Base-by-base conservation (phyloP, 129 eudicot genomes). In the Gnaphalium uliginosum region DNA sequence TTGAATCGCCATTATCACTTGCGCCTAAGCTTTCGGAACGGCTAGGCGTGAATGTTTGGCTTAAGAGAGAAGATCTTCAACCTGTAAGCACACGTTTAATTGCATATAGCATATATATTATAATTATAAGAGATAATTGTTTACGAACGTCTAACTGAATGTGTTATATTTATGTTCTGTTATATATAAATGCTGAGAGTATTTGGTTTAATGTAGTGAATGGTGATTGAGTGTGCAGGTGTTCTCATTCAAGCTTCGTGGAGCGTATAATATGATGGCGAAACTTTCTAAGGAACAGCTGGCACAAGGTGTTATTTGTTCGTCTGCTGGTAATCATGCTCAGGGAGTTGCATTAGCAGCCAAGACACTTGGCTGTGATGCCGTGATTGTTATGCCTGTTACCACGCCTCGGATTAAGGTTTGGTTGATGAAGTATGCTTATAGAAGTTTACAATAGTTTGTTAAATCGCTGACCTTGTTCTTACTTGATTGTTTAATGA, bases 201-300 rank as follows among this genome's bases (percentile, higher is more conserved):
- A 22, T 71, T 10, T 24, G 32, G 22, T 24, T 68, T 77, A 41
- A 26, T 43, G 21, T 41, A 65, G 24, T 22, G 50, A 25, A 19
- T 54, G 48, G 19, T 75, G 2, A 61, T 37, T 43, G 37, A 41
- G 41, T 8, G 57, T 76, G 67, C 68, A 94, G 99, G 99, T 94
- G 24, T 94, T 94, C 74, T 94, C 99, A 0, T 94, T 94, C 77
- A 94, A 94, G 89, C 86, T 94, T 64, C 93, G 99, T 19, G 97
- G 99, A 63, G 99, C 99, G 19, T 94, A 94, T 68, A 94, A 94
- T 77, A 94, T 94, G 99, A 94, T 94, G 99, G 99, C 96, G 6
- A 94, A 91, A 81, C 90, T 94, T 63, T 89, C 97, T 21, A 91
- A 78, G 75, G 94, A 87, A 57, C 97, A 89, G 79, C 68, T 95